Base-by-base conservation (phyloP, 768 basidiomycete species). In the Cyclocybe cylindracea region DNA sequence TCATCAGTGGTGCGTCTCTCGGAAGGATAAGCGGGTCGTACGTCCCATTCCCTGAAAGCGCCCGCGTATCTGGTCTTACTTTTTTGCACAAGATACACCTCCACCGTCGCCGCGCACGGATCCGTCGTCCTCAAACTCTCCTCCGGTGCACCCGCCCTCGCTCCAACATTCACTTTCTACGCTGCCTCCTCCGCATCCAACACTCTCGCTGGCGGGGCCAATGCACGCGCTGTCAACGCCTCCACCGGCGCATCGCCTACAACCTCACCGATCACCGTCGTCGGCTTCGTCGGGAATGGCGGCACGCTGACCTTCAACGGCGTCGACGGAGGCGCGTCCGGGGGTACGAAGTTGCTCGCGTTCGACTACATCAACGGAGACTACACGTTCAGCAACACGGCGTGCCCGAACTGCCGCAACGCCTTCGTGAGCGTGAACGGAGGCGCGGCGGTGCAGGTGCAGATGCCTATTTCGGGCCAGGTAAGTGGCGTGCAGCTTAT, bases 311-410 rank as follows among this genome's bases (percentile, higher is more conserved):
- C 74, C 29, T 59, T 78, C 50, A 69, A 70, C 39, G 61, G 64
- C 47, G 68, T 78, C 53, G 73, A 77, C 50, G 77, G 75, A 31
- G 76, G 75, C 1, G 44, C 61, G 2, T 53, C 64, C 6, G 77
- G 76, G 19, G 77, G 76, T 10, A 75, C 69, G 2, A 78, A 74
- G 55, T 66, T 75, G 10, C 54, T 79, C 16, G 66, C 76, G 9
- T 60, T 78, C 36, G 76, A 77, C 58, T 79, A 78, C 53, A 78
- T 78, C 52, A 79, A 79, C 40, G 78, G 66, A 29, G 78, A 78
- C 41, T 67, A 70, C 33, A 67, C 67, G 7, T 73, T 73, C 59
- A 60, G 61, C 47, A 78, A 78, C 58, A 74, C 71, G 0, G 76
- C 58, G 7, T 78, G 77, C 63, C 77, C 78, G 5, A 79, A 79